These are phyloP conservation scores for Wickerhamiella hasegawae DNA, from an alignment of 805 yeast genomes.

Conservation along the genomic window DNA sequence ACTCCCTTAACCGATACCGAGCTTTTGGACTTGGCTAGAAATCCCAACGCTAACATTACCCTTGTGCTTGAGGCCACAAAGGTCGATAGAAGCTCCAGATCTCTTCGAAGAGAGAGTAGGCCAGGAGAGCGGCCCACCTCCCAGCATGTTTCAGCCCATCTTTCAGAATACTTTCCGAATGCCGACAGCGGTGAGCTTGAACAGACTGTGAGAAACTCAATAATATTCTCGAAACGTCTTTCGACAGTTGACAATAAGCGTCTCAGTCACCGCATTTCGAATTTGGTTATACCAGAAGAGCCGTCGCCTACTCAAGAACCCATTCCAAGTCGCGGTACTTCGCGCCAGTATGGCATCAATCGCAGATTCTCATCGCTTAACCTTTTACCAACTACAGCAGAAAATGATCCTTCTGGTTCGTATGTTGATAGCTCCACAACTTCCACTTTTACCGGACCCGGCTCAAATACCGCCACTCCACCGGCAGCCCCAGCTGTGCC, in stretches of 20 bases:
- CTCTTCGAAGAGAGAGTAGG: too few species aligned
- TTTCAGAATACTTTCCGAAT: constrained; percentile 84
- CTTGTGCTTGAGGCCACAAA: not conserved
- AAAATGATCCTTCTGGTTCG: not conserved
- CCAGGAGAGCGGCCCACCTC: constrained; percentile 81
- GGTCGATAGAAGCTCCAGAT: too few species aligned
- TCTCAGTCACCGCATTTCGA: constrained; percentile 2
- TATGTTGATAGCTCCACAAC: not conserved
- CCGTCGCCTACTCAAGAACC: not conserved
- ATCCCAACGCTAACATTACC: constrained; percentile 7
- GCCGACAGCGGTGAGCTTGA: constrained; percentile 56
- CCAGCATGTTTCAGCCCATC: constrained; percentile 74
- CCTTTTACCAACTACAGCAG: not conserved
- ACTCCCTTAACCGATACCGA: constrained; percentile 9
- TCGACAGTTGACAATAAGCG: constrained; percentile 18
- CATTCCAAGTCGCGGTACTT: not conserved
- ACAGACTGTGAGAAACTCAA: constrained; percentile 70
- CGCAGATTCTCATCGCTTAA: not conserved
- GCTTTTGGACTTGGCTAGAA: constrained; percentile 9
- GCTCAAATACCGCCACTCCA: too few species aligned
- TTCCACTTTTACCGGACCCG: too few species aligned
- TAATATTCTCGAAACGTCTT: constrained; percentile 55
- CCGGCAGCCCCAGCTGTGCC: not conserved
- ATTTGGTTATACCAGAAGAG: not conserved
- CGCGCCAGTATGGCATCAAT: not conserved